phyloP scores from a whole-genome alignment of 139 green algal species.

The Volvox reticuliferus region DNA sequence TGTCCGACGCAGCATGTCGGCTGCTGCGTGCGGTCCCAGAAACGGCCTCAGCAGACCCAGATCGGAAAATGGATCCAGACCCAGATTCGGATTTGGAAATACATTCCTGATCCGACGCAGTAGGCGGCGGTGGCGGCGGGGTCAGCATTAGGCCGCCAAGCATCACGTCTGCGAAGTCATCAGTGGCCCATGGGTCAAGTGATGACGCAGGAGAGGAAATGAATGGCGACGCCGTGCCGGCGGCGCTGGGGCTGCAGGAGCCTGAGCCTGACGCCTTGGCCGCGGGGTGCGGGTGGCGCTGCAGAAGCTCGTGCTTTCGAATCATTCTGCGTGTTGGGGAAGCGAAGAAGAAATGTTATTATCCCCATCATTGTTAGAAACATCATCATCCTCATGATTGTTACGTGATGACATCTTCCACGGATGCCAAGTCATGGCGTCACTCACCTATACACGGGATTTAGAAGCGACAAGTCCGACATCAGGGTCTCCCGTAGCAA shows the following conservation, averaged over 20 bases:
- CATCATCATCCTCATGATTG: too few species aligned
- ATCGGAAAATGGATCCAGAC: too few species aligned
- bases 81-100: too few species aligned
- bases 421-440: too few species aligned
- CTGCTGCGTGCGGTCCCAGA: too few species aligned
- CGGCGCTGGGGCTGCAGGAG: neutral
- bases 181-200: slow-evolving; percentile 4
- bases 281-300: neutral
- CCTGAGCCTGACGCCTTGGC: neutral
- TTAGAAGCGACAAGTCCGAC: slow-evolving; percentile 1
- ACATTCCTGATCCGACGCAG: too few species aligned
- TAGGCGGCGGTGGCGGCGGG: neutral
- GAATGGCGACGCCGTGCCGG: neutral
- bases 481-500: slow-evolving; percentile 32
- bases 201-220: neutral
- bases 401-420: too few species aligned
- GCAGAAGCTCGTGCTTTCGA: slow-evolving; percentile 39
- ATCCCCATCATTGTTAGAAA: too few species aligned
- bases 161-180: slow-evolving; percentile 41
- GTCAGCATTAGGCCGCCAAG: slow-evolving; percentile 9
- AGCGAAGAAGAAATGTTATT: too few species aligned
- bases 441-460: slow-evolving; percentile 36
- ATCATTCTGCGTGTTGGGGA: slow-evolving; percentile 45
- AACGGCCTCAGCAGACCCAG: too few species aligned
- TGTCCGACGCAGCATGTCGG: too few species aligned